phyloP scores from a whole-genome alignment of 1,284 basidiomycete species.

The Takashimella koratensis region DNA sequence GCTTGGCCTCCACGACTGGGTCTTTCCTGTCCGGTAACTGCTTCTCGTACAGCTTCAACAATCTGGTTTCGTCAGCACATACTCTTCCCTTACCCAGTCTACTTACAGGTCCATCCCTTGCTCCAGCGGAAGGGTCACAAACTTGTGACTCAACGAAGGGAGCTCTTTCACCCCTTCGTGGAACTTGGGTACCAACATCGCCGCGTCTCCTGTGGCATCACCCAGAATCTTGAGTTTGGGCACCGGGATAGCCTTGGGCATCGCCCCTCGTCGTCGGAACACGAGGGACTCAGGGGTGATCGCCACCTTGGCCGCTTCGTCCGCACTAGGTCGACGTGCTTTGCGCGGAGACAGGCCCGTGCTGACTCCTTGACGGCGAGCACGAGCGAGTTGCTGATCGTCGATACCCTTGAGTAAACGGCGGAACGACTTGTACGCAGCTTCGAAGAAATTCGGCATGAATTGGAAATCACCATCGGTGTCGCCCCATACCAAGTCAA shows the following conservation, averaged over 20 bases:
- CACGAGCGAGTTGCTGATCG: slow-evolving; percentile 31
- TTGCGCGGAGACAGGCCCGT: background rate
- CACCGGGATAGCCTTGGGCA: slow-evolving; percentile 26
- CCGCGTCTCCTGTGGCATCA: slow-evolving; percentile 79
- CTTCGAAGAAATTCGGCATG: slow-evolving; percentile 39
- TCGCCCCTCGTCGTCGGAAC: slow-evolving; percentile 18
- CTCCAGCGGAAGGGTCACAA: slow-evolving; percentile 74
- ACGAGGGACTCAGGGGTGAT: slow-evolving; percentile 1
- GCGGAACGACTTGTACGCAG: slow-evolving; percentile 31
- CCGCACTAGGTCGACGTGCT: background rate
- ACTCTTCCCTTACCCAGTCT: background rate
- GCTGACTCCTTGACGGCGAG: slow-evolving; percentile 26
- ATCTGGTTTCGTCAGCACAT: slow-evolving; percentile 10
- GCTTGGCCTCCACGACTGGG: too few relatives aligned
- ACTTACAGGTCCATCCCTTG: slow-evolving; percentile 71
- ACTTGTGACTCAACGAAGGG: slow-evolving; percentile 81
- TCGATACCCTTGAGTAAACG: slow-evolving; percentile 37
- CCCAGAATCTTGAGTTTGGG: slow-evolving; percentile 75
- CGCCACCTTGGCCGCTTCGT: background rate
- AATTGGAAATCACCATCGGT: slow-evolving; percentile 41
- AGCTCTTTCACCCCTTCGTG: slow-evolving; percentile 74
- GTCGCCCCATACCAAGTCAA: slow-evolving; percentile 39
- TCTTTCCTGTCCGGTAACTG: slow-evolving; percentile 54
- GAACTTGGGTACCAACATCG: slow-evolving; percentile 66
- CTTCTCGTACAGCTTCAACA: slow-evolving; percentile 73